Conservation (phyloP, 345 rosid genomes). For the Abelmoschus esculentus region DNA sequence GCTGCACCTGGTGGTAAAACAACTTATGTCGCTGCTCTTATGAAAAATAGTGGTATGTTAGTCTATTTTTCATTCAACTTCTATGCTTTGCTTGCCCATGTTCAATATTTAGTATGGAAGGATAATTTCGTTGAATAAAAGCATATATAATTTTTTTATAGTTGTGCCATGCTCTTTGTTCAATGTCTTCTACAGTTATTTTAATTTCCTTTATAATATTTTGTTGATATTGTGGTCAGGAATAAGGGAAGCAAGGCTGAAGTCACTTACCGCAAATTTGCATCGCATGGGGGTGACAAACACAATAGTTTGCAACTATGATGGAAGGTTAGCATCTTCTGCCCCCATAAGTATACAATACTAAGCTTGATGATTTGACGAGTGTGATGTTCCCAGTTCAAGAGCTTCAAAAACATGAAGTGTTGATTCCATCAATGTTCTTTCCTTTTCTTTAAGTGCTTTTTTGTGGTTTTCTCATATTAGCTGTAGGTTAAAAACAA, state of each 20-base stretch:
- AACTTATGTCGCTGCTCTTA: conserved; percentile 67
- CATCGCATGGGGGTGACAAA: conserved; percentile 95
- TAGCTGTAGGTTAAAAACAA: neutral
- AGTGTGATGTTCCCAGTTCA: neutral
- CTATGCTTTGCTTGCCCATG: neutral
- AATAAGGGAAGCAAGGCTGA: conserved; percentile 71
- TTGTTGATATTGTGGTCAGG: conserved; percentile 43
- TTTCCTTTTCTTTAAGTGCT: neutral
- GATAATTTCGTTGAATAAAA: neutral
- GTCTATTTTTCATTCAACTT: conserved; percentile 7
- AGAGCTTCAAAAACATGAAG: neutral
- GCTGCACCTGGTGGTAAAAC: conserved; percentile 97
- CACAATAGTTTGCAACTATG: conserved; percentile 84
- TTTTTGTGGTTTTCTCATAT: neutral
- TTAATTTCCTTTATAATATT: neutral
- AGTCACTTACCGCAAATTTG: conserved; percentile 86
- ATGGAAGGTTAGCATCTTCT: conserved; percentile 64
- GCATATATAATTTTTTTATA: neutral
- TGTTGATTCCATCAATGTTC: neutral
- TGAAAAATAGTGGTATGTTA: conserved; percentile 75
- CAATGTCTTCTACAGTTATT: neutral
- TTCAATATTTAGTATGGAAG: neutral
- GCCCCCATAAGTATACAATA: too few relatives aligned
- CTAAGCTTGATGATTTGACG: too few relatives aligned
- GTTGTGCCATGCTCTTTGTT: neutral